A percentile compares a stretch with the other conserved stretches of the same genome.
phyloP scores from a whole-genome alignment of 345 rosid species.

The Eucalyptus curtisii region DNA sequence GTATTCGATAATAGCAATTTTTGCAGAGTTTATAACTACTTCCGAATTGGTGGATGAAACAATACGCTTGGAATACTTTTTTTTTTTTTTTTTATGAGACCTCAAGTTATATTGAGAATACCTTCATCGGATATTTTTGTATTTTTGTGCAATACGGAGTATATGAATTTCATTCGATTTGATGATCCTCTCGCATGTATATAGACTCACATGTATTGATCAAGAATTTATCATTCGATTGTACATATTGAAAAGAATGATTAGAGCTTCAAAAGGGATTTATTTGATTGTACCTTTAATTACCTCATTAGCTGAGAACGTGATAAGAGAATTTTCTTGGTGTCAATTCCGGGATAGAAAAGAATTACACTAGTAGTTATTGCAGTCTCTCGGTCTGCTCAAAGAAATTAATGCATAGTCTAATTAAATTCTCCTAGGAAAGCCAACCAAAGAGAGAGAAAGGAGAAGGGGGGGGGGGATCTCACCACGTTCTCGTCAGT shows the following conservation, averaged over 20 bases:
- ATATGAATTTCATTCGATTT: background rate
- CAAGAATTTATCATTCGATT: background rate
- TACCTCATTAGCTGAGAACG: background rate
- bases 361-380: background rate
- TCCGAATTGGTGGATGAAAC: background rate
- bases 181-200: background rate
- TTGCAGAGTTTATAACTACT: no score
- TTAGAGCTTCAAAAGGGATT: background rate
- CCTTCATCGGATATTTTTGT: background rate
- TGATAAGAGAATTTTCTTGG: background rate
- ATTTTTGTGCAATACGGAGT: background rate
- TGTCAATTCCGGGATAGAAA: background rate
- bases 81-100: no score
- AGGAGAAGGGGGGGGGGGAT: background rate
- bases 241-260: background rate
- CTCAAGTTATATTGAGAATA: rapidly evolving
- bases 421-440: background rate
- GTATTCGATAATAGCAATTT: no score
- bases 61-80: no score
- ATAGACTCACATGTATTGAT: background rate
- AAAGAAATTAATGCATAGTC: background rate
- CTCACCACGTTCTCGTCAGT: background rate
- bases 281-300: background rate
- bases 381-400: background rate
- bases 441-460: background rate